Percentiles rank a stretch among this genome's conserved stretches.
phyloP scores from a whole-genome alignment of 768 basidiomycete genomes.

The Dentipellis fragilis region DNA sequence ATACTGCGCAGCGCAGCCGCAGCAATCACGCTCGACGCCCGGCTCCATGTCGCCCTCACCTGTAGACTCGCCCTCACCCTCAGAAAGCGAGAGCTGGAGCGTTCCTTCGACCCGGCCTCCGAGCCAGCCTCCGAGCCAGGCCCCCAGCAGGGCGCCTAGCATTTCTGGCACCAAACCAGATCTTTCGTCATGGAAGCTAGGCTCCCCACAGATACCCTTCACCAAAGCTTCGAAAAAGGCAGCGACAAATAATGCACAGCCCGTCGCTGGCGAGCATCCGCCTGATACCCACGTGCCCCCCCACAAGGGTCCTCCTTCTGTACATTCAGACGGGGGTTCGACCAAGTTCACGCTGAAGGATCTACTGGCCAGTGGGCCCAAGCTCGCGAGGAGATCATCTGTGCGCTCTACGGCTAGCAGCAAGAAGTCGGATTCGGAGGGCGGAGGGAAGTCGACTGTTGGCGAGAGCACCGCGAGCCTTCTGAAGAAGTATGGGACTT shows the following conservation, averaged over 20 bases:
- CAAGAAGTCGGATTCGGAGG: conserved; percentile 61
- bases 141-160: conserved; percentile 30
- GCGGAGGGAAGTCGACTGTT: conserved; percentile 30
- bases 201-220: conserved; percentile 1
- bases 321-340: conserved; percentile 43
- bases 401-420: conserved; percentile 58
- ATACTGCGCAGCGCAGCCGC: too few relatives aligned
- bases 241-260: not conserved
- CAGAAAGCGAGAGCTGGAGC: conserved; percentile 52
- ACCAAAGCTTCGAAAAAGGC: conserved; percentile 4
- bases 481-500: conserved; percentile 91
- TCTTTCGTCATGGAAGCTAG: conserved; percentile 2
- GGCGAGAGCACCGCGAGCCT: conserved; percentile 48
- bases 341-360: conserved; percentile 84
- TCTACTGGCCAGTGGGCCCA: conserved; percentile 64
- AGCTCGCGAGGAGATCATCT: conserved; percentile 61
- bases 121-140: conserved; percentile 41
- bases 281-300: conserved; percentile 10
- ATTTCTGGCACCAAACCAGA: conserved; percentile 18
- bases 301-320: conserved; percentile 28
- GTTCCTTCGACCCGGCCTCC: conserved; percentile 53
- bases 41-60: conserved; percentile 27
- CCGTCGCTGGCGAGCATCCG: not conserved
- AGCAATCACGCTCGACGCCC: conserved; percentile 22
- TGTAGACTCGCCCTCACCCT: conserved; percentile 39